These are phyloP conservation scores for Panaeolus cyanescens DNA, from an alignment of 768 basidiomycete species.

Conservation along the genomic window DNA sequence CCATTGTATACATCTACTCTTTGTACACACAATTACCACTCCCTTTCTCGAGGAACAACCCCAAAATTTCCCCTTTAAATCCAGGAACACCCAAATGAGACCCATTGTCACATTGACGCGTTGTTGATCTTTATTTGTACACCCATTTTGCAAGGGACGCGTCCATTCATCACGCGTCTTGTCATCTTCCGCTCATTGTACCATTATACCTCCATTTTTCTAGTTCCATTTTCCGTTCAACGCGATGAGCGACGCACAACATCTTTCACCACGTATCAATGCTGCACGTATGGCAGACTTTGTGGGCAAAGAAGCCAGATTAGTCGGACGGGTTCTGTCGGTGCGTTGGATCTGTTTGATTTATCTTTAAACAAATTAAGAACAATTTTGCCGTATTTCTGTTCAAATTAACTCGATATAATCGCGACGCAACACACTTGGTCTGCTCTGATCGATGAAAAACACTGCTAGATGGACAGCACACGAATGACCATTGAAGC, in stretches of 20 bases:
- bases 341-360: slow-evolving; percentile 39
- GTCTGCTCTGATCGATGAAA: not conserved
- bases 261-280: slow-evolving; percentile 58
- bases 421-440: slow-evolving; percentile 4
- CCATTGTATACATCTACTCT: not conserved
- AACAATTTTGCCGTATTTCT: slow-evolving; percentile 3
- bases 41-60: not conserved
- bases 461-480: slow-evolving; percentile 35
- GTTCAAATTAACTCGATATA: not conserved
- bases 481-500: slow-evolving; percentile 60
- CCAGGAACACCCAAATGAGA: not conserved
- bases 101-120: slow-evolving; percentile 8
- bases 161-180: not conserved
- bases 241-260: slow-evolving; percentile 17
- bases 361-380: slow-evolving; percentile 4
- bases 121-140: slow-evolving; percentile 16
- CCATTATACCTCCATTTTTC: too few relatives aligned
- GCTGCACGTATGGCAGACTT: slow-evolving; percentile 55
- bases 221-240: not conserved
- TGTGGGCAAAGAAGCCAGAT: slow-evolving; percentile 54
- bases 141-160: slow-evolving; percentile 9
- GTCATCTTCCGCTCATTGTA: not conserved
- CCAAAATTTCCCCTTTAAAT: not conserved
- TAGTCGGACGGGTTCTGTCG: slow-evolving; percentile 62
- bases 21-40: not conserved